Conservation (phyloP, 2,329 filamentous ascomycete species). For the Nigrograna mackinnonii region DNA sequence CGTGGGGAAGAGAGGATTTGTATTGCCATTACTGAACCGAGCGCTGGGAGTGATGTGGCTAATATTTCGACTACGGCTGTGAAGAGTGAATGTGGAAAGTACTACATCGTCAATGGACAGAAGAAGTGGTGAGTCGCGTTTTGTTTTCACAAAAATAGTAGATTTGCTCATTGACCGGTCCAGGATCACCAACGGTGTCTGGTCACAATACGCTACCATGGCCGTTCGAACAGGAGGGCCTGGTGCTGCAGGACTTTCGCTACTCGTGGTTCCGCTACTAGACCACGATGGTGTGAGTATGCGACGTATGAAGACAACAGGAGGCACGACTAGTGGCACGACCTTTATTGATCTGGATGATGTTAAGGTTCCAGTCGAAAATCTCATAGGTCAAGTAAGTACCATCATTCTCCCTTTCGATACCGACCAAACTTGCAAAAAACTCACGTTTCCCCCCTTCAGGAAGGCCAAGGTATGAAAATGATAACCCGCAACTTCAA, state of each 20-base stretch:
- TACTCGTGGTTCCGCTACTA: conserved; percentile 73
- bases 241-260: conserved; percentile 64
- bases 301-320: conserved; percentile 68
- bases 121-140: no score
- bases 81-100: conserved; percentile 64
- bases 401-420: no score
- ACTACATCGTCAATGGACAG: conserved; percentile 71
- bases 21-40: conserved; percentile 80
- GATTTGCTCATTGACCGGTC: no score
- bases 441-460: no score
- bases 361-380: conserved; percentile 70
- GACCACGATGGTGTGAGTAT: conserved; percentile 67
- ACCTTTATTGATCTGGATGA: conserved; percentile 79
- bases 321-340: conserved; percentile 68
- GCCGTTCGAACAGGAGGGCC: conserved; percentile 73
- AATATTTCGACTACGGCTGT: conserved; percentile 71
- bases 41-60: conserved; percentile 73
- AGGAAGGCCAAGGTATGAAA: conserved; percentile 72
- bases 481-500: conserved; percentile 83
- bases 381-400: conserved; percentile 70
- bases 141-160: no score
- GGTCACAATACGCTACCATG: conserved; percentile 70
- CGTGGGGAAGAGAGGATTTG: conserved; percentile 68
- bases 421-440: no score
- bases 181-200: conserved; percentile 64